Conservation (phyloP, 192 early-diverging fungal genomes). For the Lunasporangiospora selenospora region DNA sequence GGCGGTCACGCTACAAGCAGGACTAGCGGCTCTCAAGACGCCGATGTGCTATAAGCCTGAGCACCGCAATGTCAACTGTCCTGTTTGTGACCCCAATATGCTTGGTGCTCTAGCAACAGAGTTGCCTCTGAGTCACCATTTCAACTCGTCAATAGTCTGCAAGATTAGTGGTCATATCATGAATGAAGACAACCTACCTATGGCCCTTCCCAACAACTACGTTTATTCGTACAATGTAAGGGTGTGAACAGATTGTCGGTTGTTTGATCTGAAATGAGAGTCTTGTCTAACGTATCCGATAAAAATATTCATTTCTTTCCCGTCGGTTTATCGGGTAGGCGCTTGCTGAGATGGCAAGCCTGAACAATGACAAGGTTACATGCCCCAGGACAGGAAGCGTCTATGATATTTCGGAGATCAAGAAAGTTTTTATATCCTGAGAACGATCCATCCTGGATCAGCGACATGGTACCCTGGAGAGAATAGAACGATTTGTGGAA, state of each 20-base stretch:
- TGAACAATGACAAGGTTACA: constrained; percentile 68
- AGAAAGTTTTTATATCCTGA: constrained; percentile 82
- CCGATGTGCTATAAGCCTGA: constrained; percentile 78
- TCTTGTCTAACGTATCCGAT: not conserved
- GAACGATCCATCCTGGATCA: no score
- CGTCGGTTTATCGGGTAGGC: constrained; percentile 52
- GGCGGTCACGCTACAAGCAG: constrained; percentile 92
- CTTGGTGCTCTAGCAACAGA: constrained; percentile 85
- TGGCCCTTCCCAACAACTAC: constrained; percentile 95
- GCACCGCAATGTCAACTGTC: constrained; percentile 93
- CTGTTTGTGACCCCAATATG: constrained; percentile 87
- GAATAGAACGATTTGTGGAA: no score
- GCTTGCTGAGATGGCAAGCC: constrained; percentile 70
- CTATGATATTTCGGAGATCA: constrained; percentile 63
- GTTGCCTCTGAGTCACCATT: constrained; percentile 92
- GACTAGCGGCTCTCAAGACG: constrained; percentile 94
- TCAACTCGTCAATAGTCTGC: constrained; percentile 95
- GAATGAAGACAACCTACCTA: constrained; percentile 96
- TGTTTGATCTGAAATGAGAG: not conserved
- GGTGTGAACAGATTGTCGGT: not conserved
- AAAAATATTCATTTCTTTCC: not conserved
- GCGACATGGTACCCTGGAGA: no score
- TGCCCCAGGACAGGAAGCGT: constrained; percentile 74
- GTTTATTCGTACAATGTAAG: constrained; percentile 89
- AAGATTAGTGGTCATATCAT: constrained; percentile 91